Percentiles rank a stretch among this genome's conserved stretches.
phyloP scores from a whole-genome alignment of 108 stramenopile genomes.

The Skeletonema menzelii region DNA sequence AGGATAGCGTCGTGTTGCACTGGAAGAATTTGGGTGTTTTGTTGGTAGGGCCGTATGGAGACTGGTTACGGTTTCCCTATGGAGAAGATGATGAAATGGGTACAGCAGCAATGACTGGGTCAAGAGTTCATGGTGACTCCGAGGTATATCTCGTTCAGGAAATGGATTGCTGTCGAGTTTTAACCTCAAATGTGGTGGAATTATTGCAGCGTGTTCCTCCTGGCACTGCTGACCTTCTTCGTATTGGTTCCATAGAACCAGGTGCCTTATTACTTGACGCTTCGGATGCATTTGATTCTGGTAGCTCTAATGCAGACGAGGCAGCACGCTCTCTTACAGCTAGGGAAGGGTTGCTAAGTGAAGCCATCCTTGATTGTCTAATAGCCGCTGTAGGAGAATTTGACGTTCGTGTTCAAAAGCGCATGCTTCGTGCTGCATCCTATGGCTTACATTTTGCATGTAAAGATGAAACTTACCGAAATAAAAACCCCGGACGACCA shows the following conservation, averaged over 20 bases:
- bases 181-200: slow-evolving; percentile 81
- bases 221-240: slow-evolving; percentile 80
- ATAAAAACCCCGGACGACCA: slow-evolving; percentile 54
- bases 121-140: slow-evolving; percentile 18
- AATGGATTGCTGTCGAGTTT: slow-evolving; percentile 92
- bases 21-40: slow-evolving; percentile 92
- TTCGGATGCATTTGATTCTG: slow-evolving; percentile 91
- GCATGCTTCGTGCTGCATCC: slow-evolving; percentile 90
- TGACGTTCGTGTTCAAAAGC: slow-evolving; percentile 83
- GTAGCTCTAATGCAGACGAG: slow-evolving; percentile 82
- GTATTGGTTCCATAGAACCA: slow-evolving; percentile 92
- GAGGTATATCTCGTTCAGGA: slow-evolving; percentile 88
- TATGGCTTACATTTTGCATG: slow-evolving; percentile 93
- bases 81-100: slow-evolving; percentile 46
- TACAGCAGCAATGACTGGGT: background rate
- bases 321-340: slow-evolving; percentile 69
- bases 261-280: slow-evolving; percentile 94
- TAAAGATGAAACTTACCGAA: slow-evolving; percentile 50
- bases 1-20: slow-evolving; percentile 92
- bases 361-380: slow-evolving; percentile 84
- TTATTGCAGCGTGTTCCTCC: slow-evolving; percentile 93
- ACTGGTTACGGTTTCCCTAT: slow-evolving; percentile 92
- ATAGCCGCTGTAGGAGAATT: slow-evolving; percentile 90
- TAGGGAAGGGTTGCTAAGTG: slow-evolving; percentile 61
- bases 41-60: slow-evolving; percentile 96